Evolutionary conservation across 768 basidiomycete genomes (phyloP), one percentile per base, ranked within the genome.

Genomic region (Mycena leptocephala): DNA sequence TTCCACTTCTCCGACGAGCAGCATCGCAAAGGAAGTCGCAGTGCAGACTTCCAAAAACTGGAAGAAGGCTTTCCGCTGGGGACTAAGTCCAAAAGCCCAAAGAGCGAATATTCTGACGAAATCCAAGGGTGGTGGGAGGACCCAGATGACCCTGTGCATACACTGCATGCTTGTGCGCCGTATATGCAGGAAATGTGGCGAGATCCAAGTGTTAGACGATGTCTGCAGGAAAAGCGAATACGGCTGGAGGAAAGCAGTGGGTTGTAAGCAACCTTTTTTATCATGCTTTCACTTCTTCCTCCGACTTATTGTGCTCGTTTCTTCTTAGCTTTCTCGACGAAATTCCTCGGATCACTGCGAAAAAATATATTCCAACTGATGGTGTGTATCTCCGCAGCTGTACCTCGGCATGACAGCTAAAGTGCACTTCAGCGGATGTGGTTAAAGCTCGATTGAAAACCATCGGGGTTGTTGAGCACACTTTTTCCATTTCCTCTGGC

Each of bases 121-220:
- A 90, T 95, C 64, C 90, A 90, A 80, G 93, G 93, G 37, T 95
- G 95, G 95, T 95, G 94, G 94, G 94, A 95, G 84, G 94, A 96
- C 85, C 95, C 94, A 30, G 90, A 92, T 8, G 95, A 96, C 83
- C 95, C 95, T 46, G 94, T 95, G 59, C 95, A 96, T 82, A 83
- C 90, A 64, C 85, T 96, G 30, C 88, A 93, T 80, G 88, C 89
- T 18, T 93, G 90, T 81, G 90, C 91, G 13, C 88, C 89, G 71
- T 88, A 88, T 56, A 96, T 97, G 92, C 79, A 88, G 76, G 91
- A 94, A 74, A 88, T 97, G 59, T 97, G 95, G 96, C 88, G 88
- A 79, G 95, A 96, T 83, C 81, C 87, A n/a, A 89, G 86, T 73
- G 95, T 97, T 71, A 88, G 88, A 79, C 87, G 89, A 80, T 87